Base-by-base conservation (phyloP, 306 rosid genomes). In the Medicago ruthenica region DNA sequence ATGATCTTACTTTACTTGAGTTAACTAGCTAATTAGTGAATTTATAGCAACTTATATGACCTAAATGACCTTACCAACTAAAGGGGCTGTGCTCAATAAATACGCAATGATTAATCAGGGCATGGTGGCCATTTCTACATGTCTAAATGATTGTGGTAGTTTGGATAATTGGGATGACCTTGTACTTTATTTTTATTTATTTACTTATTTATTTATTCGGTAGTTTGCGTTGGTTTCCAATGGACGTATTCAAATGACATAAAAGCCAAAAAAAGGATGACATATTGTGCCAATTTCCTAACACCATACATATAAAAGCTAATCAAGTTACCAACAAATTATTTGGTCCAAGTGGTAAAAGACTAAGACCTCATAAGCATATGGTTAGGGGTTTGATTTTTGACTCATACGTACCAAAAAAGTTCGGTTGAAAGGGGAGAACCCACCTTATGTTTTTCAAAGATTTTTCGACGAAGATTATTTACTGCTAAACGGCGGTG, bases 111-210 rank as follows among this genome's bases (percentile, higher is more conserved):
- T 88, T 85, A 76, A 76, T 20, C 4, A 22, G 89, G 88, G 88
- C 20, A 70, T 44, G 67, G 18, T 67, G 27, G 96, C 81, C 87
- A 85, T 82, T 80, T 41, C 12, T 9, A 3, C 14, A 71, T 1
- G 77, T 36, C 8, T 60, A 68, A 61, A 66, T 65, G 83, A 74
- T 79, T 81, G 87, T 83, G 85, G 86, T 74, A 37, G 90, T 84
- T 88, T 89, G 76, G 90, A 82, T 86, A 78, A 69, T 80, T 84
- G 96, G 86, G 91, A 89, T 89, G 90, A 88, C 93, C 85, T 77
- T 87, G 85, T 86, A 21, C 92, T 88, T 75, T 86, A 79, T 34
- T 34, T 34, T 34, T 34, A 34, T 34, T 5, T 34, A 34, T 34
- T 34, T 34, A 34, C 37, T 34, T 34, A 34, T 34, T 34, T 34